Conservation (phyloP, 2,329 filamentous ascomycete genomes). For the Epichloe sp. region DNA sequence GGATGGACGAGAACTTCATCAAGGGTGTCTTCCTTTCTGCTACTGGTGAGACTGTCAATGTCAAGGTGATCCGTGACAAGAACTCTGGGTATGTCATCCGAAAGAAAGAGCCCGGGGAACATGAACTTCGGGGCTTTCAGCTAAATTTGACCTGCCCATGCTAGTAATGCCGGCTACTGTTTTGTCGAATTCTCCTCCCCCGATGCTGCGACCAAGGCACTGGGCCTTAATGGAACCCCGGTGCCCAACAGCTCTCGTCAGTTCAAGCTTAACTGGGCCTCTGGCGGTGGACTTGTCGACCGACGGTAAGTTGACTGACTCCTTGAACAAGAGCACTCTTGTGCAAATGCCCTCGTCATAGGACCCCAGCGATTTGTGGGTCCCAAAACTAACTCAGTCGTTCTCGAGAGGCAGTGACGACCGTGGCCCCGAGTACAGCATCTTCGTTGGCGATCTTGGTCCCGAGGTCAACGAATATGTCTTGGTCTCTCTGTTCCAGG, state of each 20-base stretch:
- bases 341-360: not conserved
- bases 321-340: not conserved
- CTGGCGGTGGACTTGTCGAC: slow-evolving; percentile 87
- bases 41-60: slow-evolving; percentile 88
- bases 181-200: slow-evolving; percentile 85
- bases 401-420: slow-evolving; percentile 55
- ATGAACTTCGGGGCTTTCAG: not conserved
- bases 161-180: slow-evolving; percentile 92
- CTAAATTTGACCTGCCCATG: not conserved
- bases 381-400: not conserved
- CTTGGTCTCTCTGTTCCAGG: slow-evolving; percentile 91
- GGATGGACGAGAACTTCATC: slow-evolving; percentile 99
- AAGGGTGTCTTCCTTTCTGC: slow-evolving; percentile 81
- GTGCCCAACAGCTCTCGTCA: slow-evolving; percentile 90
- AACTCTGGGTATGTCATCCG: slow-evolving; percentile 67
- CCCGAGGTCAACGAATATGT: slow-evolving; percentile 99
- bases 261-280: slow-evolving; percentile 99
- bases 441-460: slow-evolving; percentile 95
- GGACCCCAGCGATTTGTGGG: not conserved
- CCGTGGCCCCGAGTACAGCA: slow-evolving; percentile 88
- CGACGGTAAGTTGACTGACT: slow-evolving; percentile 50
- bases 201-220: slow-evolving; percentile 79
- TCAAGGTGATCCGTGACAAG: slow-evolving; percentile 99
- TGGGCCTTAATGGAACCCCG: slow-evolving; percentile 74
- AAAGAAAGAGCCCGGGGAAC: not conserved